Evolutionary conservation across 805 yeast genomes (phyloP), one percentile per base, ranked within the genome.

Genomic region (Kregervanrija delftensis): DNA sequence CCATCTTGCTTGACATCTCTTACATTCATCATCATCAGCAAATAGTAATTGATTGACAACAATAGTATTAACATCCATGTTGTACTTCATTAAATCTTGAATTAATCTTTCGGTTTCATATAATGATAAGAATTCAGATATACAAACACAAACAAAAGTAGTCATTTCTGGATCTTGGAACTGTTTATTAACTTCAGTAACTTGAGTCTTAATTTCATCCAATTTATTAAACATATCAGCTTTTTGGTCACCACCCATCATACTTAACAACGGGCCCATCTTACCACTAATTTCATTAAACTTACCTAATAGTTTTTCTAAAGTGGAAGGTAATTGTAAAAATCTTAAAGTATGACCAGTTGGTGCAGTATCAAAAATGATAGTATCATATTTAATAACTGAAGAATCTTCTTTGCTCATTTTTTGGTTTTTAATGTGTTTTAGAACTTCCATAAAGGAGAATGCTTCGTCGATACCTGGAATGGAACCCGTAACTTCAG

Each of bases 391-490:
- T 39, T 73, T 73, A 49, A 75, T 68, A 8, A 60, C 53, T 33
- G 55, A 54, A 6, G 58, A 46, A 47, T 59, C 61, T 16, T 60
- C 64, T 28, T 52, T 57, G 32, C 45, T 48, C 6, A 51, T 49
- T 37, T 63, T 57, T 67, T 86, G 93, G 53, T 77, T 80, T 67
- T 89, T 90, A 66, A 93, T 90, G 61, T 93, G 98, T 64, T 93
- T 93, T 75, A 93, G 78, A 32, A 93, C 98, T 68, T 93, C 99
- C 84, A 95, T 93, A 61, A 93, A 93, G 12, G 97, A 88, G 57
- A 93, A 74, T 0, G 98, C 98, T 71, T 93, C 99, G 64, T 93
- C 99, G 41, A 93, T 89, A 65, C 99, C 99, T 10, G 99, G 99
- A 50, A 93, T 89, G 2, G 96, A 83, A 8, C 93, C 86, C 3